Evolutionary conservation across 805 yeast species (phyloP).

Genomic region (Wickerhamomyces mucosus): DNA sequence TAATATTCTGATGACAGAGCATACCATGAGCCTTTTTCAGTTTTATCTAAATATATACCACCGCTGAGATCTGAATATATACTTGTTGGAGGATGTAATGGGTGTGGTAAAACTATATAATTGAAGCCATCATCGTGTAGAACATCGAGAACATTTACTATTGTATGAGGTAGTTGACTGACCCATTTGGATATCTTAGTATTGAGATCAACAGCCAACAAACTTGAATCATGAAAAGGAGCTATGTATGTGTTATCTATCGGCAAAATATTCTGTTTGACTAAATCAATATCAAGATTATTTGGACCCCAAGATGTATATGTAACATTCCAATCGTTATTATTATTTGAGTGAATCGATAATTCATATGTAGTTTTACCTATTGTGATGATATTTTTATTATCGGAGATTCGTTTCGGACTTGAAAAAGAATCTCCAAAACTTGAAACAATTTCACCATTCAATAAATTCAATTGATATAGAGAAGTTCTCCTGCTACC

Average conservation of each 20-base stretch:
- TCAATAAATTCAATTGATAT: constrained; percentile 59
- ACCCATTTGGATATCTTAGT: constrained; percentile 77
- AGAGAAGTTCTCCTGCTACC: constrained; percentile 74
- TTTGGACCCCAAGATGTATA: constrained; percentile 91
- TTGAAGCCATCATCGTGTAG: constrained; percentile 23
- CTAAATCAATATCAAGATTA: constrained; percentile 52
- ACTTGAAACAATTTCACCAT: constrained; percentile 64
- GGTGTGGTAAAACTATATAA: constrained; percentile 57
- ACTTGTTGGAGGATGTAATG: constrained; percentile 31
- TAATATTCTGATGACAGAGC: constrained; percentile 73
- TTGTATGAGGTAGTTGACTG: constrained; percentile 58
- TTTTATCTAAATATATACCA: constrained; percentile 45
- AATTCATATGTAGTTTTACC: constrained; percentile 70
- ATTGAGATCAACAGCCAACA: constrained; percentile 64
- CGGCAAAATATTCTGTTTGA: constrained; percentile 42
- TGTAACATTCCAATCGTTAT: constrained; percentile 74
- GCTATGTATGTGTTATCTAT: constrained; percentile 70
- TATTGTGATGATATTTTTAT: constrained; percentile 35
- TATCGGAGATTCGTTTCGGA: constrained; percentile 2
- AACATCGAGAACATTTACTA: constrained; percentile 75
- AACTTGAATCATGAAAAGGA: constrained; percentile 73
- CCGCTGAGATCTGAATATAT: constrained; percentile 11
- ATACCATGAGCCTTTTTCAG: constrained; percentile 65
- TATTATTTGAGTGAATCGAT: constrained; percentile 64
- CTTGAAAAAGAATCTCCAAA: constrained; percentile 39